Conservation (phyloP, 176 grass and related monocot genomes). For the Oryza meyeriana region DNA sequence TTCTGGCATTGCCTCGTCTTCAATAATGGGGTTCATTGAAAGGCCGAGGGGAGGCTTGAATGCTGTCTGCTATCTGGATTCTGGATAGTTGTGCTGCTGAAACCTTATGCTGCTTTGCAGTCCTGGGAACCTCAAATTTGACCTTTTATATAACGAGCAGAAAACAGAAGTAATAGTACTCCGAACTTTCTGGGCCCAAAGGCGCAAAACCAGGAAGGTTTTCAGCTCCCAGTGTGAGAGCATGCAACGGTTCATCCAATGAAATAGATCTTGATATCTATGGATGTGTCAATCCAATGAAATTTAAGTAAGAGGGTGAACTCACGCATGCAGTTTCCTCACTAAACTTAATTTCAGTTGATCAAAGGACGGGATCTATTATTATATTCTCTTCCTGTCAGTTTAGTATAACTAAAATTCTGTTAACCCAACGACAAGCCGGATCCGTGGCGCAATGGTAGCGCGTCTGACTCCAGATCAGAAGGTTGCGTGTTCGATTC, state of each 20-base stretch:
- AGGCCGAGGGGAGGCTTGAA: background rate
- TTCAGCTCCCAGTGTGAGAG: background rate
- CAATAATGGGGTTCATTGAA: background rate
- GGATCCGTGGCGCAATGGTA: conserved; percentile 99
- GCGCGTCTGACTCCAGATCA: conserved; percentile 99
- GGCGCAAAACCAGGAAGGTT: background rate
- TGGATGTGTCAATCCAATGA: background rate
- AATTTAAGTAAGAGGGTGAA: background rate
- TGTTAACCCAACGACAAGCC: accelerated
- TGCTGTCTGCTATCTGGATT: background rate
- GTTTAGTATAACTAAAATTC: background rate
- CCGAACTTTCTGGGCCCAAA: background rate
- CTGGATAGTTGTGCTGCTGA: background rate
- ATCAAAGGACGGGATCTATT: background rate
- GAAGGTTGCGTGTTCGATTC: conserved; percentile 98
- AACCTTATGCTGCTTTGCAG: background rate
- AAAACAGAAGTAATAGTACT: background rate
- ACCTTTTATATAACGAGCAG: background rate
- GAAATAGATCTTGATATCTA: background rate
- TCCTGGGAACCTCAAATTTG: background rate
- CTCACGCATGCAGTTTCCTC: background rate
- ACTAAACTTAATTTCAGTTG: background rate
- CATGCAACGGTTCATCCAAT: background rate
- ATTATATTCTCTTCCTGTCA: background rate
- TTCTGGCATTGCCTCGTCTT: background rate